Percentiles rank a stretch among this genome's conserved stretches.
Evolutionary conservation across 2,329 filamentous ascomycete genomes (phyloP).

Genomic region (Nemania abortiva): DNA sequence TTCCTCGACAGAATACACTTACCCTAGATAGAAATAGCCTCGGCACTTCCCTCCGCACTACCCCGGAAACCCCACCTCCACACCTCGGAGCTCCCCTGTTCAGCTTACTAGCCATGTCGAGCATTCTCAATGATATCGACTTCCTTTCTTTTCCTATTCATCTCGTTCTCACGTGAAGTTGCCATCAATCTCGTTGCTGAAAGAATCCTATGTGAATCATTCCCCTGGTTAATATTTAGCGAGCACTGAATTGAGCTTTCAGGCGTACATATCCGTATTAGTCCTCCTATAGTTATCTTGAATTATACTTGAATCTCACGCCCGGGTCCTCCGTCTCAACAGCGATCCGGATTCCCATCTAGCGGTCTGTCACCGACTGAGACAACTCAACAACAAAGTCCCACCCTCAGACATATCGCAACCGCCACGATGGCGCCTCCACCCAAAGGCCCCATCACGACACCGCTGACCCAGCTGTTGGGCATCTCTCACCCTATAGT

Average conservation of each 20-base stretch:
- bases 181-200: not conserved
- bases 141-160: not conserved
- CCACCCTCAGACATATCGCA: not conserved
- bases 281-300: not conserved
- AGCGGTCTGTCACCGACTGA: not conserved
- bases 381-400: not conserved
- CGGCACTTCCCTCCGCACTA: constrained; percentile 45
- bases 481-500: constrained; percentile 89
- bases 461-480: constrained; percentile 82
- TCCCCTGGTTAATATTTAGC: not conserved
- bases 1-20: not conserved
- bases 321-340: not conserved
- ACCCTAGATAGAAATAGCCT: constrained; percentile 42
- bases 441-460: constrained; percentile 70
- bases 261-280: not conserved
- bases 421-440: constrained; percentile 54
- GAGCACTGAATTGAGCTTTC: not conserved
- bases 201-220: not conserved
- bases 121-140: not conserved
- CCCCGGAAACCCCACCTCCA: constrained; percentile 43
- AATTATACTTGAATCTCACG: not conserved
- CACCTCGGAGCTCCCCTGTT: constrained; percentile 17
- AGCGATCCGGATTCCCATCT: not conserved
- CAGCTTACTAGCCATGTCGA: not conserved
- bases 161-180: not conserved